Percentiles rank a stretch among this genome's conserved stretches.
Conservation (phyloP, 495 filamentous ascomycete species). For the Platismatia glauca region DNA sequence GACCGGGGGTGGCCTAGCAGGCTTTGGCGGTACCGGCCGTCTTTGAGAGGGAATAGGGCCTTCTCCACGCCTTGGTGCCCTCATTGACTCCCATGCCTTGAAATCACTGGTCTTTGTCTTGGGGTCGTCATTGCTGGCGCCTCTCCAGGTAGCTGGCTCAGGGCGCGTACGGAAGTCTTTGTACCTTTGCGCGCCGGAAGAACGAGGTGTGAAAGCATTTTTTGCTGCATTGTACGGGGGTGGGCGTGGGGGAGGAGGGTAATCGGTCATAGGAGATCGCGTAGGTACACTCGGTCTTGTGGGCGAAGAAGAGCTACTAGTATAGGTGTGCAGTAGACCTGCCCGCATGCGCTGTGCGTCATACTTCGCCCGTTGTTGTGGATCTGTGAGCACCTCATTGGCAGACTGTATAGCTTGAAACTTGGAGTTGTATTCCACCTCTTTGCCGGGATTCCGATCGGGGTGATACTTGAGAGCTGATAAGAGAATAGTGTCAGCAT, state of each 20-base stretch:
- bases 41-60: slow-evolving; percentile 24
- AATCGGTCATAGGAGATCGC: slow-evolving; percentile 21
- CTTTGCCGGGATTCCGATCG: slow-evolving; percentile 77
- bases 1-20: slow-evolving; percentile 18
- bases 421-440: slow-evolving; percentile 65
- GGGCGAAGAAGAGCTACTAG: slow-evolving; percentile 12
- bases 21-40: slow-evolving; percentile 20
- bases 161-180: slow-evolving; percentile 24
- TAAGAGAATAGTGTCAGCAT: slow-evolving; percentile 11
- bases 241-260: slow-evolving; percentile 25
- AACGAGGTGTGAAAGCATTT: slow-evolving; percentile 26
- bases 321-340: slow-evolving; percentile 24
- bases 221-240: slow-evolving; percentile 30
- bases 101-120: slow-evolving; percentile 49
- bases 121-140: slow-evolving; percentile 35
- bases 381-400: slow-evolving; percentile 71
- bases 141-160: slow-evolving; percentile 26
- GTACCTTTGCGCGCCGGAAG: slow-evolving; percentile 51
- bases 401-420: slow-evolving; percentile 82
- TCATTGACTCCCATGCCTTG: slow-evolving; percentile 64
- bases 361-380: slow-evolving; percentile 58
- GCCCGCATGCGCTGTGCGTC: slow-evolving; percentile 57
- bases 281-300: slow-evolving; percentile 24
- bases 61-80: slow-evolving; percentile 30
- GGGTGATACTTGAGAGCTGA: slow-evolving; percentile 79